These are phyloP conservation scores for Urochloa ruziziensis DNA, from an alignment of 176 grass and related monocot genomes.

Conservation along the genomic window DNA sequence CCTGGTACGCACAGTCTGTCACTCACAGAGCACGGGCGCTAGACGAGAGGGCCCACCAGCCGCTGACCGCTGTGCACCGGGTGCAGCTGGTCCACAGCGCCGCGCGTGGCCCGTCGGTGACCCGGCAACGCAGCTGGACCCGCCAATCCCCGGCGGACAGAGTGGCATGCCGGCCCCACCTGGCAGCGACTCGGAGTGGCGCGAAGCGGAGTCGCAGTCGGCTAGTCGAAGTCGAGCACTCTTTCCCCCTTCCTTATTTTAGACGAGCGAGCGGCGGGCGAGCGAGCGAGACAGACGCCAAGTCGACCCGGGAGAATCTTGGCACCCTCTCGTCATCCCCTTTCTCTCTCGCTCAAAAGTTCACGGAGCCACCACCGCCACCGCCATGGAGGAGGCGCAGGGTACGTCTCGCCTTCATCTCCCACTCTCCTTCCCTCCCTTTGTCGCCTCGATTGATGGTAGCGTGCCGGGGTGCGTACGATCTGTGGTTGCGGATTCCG, in stretches of 20 bases:
- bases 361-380: background rate
- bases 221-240: background rate
- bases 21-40: no score
- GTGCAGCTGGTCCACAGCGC: background rate
- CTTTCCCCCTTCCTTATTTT: background rate
- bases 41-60: background rate
- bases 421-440: no score
- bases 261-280: conserved; percentile 1
- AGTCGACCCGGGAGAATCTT: background rate
- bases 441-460: background rate
- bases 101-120: background rate
- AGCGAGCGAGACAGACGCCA: background rate
- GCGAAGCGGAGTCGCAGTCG: background rate
- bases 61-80: background rate
- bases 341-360: conserved; percentile 9
- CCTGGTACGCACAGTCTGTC: no score
- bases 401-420: conserved; percentile 19
- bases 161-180: background rate
- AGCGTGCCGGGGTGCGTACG: background rate
- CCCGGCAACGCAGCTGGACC: no score
- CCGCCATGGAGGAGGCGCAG: conserved; percentile 64
- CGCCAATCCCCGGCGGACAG: no score
- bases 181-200: accelerated
- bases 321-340: background rate
- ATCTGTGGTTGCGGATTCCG: background rate